Evolutionary conservation across 2,329 filamentous ascomycete species (phyloP), one percentile per base, ranked within the genome.

Genomic region (Cladophialophora bantiana): DNA sequence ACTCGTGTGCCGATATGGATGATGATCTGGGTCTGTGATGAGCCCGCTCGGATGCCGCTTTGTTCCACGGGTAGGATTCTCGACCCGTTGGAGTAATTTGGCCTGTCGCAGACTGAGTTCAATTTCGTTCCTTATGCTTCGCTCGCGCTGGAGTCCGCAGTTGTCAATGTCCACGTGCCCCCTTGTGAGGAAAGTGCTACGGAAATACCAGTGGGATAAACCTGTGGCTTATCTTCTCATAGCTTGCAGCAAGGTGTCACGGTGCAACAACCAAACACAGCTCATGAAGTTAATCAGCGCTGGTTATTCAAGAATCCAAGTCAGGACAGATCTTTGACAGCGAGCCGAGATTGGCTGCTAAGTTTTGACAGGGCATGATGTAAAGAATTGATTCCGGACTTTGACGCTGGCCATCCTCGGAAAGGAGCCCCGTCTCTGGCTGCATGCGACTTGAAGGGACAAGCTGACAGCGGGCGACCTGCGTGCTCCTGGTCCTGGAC

Each of bases 331-430:
- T 12, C n/a, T 50, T 48, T 50, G n/a, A 31, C 1, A 18, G 20
- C 58, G 58, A 34, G 50, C 45, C 20, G 45, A 50, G 20, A 50
- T 50, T 50, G 45, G 45, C 45, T 50, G 18, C 4, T 7, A 12
- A 26, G 7, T 50, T 50, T 50, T 50, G 45, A 50, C 45, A 26
- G 13, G 5, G 45, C 45, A 50, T 50, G 20, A 50, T 50, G 45
- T 50, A 50, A 50, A 50, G 45, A 31, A 13, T 50, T 12, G 3
- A 12, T 50, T 26, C 45, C 45, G 45, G 45, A 50, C 45, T 50
- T 50, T 50, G 20, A 50, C 45, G 45, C 45, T 31, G 3, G 45
- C 45, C 45, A 50, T 50, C 45, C 45, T 50, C 45, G 45, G 45
- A 50, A 50, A 13, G 20, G 10, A 12, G 26, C 7, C 42, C 42